Conservation (phyloP, 192 early-diverging fungal species). For the Coemansia sp. region DNA sequence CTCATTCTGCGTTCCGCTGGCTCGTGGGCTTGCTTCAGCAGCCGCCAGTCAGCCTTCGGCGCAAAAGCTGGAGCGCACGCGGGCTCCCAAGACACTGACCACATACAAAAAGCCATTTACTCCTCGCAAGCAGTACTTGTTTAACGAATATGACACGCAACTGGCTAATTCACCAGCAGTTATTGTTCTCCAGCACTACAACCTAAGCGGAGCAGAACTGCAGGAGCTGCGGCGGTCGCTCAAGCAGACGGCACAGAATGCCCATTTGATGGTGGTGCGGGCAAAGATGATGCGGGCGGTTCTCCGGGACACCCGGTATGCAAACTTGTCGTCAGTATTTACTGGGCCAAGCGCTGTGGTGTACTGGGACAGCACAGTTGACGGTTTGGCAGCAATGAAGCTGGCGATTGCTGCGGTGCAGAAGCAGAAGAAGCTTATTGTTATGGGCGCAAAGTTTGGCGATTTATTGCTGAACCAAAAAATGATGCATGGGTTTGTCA, state of each 20-base stretch:
- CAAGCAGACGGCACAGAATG: constrained; percentile 28
- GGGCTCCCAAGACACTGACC: constrained; percentile 40
- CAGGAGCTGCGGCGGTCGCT: constrained; percentile 27
- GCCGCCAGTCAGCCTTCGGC: background rate
- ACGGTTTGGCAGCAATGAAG: constrained; percentile 16
- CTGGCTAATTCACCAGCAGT: constrained; percentile 24
- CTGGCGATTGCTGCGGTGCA: constrained; percentile 26
- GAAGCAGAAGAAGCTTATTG: constrained; percentile 36
- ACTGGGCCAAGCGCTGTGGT: constrained; percentile 48
- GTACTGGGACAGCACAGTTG: constrained; percentile 21
- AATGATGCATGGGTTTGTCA: constrained; percentile 42
- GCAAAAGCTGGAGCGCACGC: constrained; percentile 27
- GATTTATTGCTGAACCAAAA: constrained; percentile 36
- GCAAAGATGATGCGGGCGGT: constrained; percentile 50
- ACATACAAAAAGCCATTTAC: constrained; percentile 55
- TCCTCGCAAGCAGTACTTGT: constrained; percentile 51
- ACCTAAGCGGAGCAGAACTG: constrained; percentile 42
- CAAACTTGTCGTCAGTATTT: constrained; percentile 40
- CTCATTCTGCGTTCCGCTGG: background rate
- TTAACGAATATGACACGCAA: constrained; percentile 44
- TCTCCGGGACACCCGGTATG: constrained; percentile 37
- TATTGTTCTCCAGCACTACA: constrained; percentile 49
- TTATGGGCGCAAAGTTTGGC: constrained; percentile 45
- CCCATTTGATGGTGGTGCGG: constrained; percentile 40
- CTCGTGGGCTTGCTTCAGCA: background rate